Evolutionary conservation across 371 early-diverging fungal genomes (phyloP).

Genomic region (Paraphysoderma sedebokerense): DNA sequence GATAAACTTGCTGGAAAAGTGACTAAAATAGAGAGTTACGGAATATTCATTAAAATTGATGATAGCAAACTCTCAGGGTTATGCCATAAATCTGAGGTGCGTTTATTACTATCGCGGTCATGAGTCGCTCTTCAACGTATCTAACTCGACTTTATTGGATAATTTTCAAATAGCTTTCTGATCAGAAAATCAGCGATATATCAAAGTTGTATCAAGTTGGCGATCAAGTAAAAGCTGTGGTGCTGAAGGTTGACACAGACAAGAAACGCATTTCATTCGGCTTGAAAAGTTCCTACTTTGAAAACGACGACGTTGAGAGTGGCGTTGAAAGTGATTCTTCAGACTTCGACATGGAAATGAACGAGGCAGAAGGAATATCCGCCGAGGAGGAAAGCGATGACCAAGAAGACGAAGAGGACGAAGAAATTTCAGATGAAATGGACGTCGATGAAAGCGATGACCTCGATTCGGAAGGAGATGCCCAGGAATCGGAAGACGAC

Average conservation of each 20-base stretch:
- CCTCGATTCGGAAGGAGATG: slow-evolving; percentile 1
- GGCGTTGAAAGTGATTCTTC: slow-evolving; percentile 18
- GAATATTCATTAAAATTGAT: slow-evolving; percentile 52
- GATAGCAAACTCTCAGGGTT: slow-evolving; percentile 41
- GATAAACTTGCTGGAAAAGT: slow-evolving; percentile 48
- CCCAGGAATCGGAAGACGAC: not conserved
- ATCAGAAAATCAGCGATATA: slow-evolving; percentile 19
- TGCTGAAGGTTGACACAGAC: slow-evolving; percentile 41
- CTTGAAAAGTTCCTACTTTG: slow-evolving; percentile 60
- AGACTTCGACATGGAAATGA: too few relatives aligned
- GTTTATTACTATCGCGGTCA: too few relatives aligned
- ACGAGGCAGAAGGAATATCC: slow-evolving; percentile 22
- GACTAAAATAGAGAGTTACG: slow-evolving; percentile 39
- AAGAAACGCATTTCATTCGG: slow-evolving; percentile 46
- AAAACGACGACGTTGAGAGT: slow-evolving; percentile 19
- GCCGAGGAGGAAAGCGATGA: slow-evolving; percentile 26
- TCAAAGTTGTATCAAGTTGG: slow-evolving; percentile 42
- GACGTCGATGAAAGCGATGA: slow-evolving; percentile 3
- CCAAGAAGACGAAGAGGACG: slow-evolving; percentile 24
- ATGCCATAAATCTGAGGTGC: slow-evolving; percentile 52
- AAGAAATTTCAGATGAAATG: slow-evolving; percentile 15
- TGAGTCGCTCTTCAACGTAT: slow-evolving; percentile 3
- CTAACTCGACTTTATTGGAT: slow-evolving; percentile 1
- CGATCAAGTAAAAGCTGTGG: slow-evolving; percentile 49
- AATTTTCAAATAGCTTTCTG: slow-evolving; percentile 21